Base-by-base conservation (phyloP, 345 rosid species). In the Lepidium africanum region DNA sequence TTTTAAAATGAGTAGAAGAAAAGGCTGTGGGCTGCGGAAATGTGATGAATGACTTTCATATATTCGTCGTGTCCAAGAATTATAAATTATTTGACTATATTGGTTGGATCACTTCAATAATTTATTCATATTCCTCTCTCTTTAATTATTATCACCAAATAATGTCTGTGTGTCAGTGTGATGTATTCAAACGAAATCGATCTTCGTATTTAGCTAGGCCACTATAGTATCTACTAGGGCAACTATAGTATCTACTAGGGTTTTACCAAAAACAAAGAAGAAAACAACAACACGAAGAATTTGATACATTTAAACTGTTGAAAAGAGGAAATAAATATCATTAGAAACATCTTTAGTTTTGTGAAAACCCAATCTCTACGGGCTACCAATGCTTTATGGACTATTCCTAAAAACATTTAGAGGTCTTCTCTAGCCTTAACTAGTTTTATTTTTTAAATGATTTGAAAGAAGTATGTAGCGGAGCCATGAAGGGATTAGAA, bases 31-130 rank as follows among this genome's bases (percentile, higher is more conserved):
- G 33, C 42, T 12, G 11, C 43, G 42, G 6, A 30, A 48, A 32
- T 39, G 12, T 39, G 15, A 43, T 46, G 67, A 42, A 56, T 55
- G 52, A 39, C 52, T 56, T 72, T 19, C 47, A 64, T 63, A 57
- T 72, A 49, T 65, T 64, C 67, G 59, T 64, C 67, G 53, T 64
- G 71, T 65, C 71, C 37, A 57, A 40, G 39, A 73, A 65, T 73
- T 32, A 65, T 64, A 65, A 30, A n/a, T 3, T 5, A 19, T 19
- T 48, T 65, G 30, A 65, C 60, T 40, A 19, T 14, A 41, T 39
- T 10, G 53, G 25, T 39, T 10, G 46, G 27, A 49, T 48, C 46
- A 40, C 45, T 48, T 72, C 71, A 64, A 13, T 57, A 19, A 56
- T 72, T 30, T 55, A 9, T 46, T 21, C n/a, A 21, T 52, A 53